These are phyloP conservation scores for Botryosphaeria agaves DNA, from an alignment of 2,329 filamentous ascomycete species.

Conservation along the genomic window DNA sequence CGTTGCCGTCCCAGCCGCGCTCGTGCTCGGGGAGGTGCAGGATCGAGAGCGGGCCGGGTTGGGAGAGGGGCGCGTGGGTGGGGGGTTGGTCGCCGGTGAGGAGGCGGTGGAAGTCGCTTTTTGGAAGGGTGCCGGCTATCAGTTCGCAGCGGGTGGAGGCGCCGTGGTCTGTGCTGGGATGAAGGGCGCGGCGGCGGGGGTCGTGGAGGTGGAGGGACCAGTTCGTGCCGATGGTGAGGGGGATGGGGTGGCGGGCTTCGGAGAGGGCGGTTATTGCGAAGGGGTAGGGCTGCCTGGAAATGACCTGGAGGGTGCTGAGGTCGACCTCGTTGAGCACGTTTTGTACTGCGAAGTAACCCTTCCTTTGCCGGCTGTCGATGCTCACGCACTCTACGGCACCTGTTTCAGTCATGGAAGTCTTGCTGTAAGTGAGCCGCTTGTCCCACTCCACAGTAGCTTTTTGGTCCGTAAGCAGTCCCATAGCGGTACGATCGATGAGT, in stretches of 20 bases:
- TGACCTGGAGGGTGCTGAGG: constrained; percentile 50
- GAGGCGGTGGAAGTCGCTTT: constrained; percentile 18
- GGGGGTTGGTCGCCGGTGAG: constrained; percentile 36
- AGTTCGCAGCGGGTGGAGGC: constrained; percentile 7
- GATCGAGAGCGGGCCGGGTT: constrained; percentile 69
- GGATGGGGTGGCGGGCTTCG: constrained; percentile 43
- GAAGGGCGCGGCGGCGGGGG: constrained; percentile 30
- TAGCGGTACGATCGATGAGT: constrained; percentile 46
- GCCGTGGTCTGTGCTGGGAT: constrained; percentile 4
- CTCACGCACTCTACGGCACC: constrained; percentile 67
- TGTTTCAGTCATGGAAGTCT: constrained; percentile 49
- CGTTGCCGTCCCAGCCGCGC: constrained; percentile 42
- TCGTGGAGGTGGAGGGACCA: constrained; percentile 72
- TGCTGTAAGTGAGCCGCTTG: constrained; percentile 23
- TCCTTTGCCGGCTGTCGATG: constrained; percentile 48
- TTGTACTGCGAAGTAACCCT: constrained; percentile 66
- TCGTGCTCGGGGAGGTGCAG: constrained; percentile 51
- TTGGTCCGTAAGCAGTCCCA: constrained; percentile 49
- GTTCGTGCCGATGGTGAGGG: constrained; percentile 71
- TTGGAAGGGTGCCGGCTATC: constrained; percentile 11
- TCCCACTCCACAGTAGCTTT: constrained; percentile 27
- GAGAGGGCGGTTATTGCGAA: constrained; percentile 76
- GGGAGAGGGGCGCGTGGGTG: constrained; percentile 40
- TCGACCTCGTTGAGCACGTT: constrained; percentile 69
- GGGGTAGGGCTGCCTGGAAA: constrained; percentile 56